These are phyloP conservation scores for Chlorella vulgaris DNA, from an alignment of 139 green algal species.

Conservation along the genomic window DNA sequence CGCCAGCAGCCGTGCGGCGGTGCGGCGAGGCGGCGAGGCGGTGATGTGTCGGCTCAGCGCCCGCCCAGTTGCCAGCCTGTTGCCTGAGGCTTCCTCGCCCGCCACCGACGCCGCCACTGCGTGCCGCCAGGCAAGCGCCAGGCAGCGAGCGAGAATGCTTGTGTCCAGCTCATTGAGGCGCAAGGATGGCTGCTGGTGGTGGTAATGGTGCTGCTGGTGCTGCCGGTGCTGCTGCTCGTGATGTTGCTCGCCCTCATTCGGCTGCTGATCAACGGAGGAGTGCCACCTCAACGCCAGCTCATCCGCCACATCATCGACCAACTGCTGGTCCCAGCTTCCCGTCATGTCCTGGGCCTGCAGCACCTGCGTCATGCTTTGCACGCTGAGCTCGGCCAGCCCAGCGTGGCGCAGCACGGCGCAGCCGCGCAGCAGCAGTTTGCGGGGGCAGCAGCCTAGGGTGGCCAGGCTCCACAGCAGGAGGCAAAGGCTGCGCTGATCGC, in stretches of 20 bases:
- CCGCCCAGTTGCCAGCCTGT: neutral
- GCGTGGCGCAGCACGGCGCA: neutral
- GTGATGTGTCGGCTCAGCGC: neutral
- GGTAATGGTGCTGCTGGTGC: neutral
- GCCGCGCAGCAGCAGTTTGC: neutral
- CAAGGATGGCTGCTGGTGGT: neutral
- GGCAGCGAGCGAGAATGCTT: neutral
- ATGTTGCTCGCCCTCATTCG: neutral
- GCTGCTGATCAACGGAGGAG: neutral
- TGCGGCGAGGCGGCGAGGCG: neutral
- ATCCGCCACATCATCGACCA: conserved; percentile 9
- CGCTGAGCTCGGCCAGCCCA: neutral
- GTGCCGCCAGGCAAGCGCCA: conserved; percentile 1
- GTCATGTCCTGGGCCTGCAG: neutral
- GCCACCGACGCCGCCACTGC: neutral
- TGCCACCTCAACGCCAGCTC: conserved; percentile 3
- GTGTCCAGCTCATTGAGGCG: neutral
- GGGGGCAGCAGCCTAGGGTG: neutral
- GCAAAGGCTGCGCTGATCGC: neutral
- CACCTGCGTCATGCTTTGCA: conserved; percentile 17
- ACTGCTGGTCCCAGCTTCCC: conserved; percentile 6
- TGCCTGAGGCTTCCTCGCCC: neutral
- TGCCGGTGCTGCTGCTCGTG: neutral
- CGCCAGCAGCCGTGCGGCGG: neutral
- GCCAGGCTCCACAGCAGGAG: conserved; percentile 32